phyloP scores from a whole-genome alignment of 2,329 filamentous ascomycete species.

The Penicillium vulpinum region DNA sequence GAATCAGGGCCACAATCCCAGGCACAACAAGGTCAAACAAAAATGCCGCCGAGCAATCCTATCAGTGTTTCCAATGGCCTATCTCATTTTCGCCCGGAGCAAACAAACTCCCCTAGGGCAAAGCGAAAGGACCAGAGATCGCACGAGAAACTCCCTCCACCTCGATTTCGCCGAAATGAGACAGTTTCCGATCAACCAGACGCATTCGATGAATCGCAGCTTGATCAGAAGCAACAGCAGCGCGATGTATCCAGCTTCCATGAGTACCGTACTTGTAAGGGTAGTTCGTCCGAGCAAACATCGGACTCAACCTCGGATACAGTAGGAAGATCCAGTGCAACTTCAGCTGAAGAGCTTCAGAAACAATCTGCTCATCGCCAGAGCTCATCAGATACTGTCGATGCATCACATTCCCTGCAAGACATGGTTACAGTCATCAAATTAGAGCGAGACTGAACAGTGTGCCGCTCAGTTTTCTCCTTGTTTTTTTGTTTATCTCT shows the following conservation, averaged over 20 bases:
- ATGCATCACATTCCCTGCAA: neutral
- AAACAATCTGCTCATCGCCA: no score
- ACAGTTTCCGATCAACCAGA: no score
- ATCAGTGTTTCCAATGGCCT: no score
- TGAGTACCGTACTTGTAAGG: neutral
- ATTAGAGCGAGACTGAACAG: neutral
- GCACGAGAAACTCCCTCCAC: neutral
- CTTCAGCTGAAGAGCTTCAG: neutral
- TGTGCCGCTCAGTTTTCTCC: no score
- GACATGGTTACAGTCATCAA: neutral
- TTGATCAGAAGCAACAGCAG: neutral
- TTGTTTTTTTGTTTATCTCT: neutral
- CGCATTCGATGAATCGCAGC: neutral
- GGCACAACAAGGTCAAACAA: neutral
- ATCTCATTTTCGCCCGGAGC: neutral
- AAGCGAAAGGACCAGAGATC: neutral
- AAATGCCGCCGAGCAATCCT: neutral
- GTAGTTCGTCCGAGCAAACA: neutral
- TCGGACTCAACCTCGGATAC: neutral
- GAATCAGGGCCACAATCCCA: neutral
- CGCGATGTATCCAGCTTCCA: neutral
- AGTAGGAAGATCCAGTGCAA: conserved; percentile 46
- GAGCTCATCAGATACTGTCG: neutral
- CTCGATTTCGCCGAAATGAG: neutral
- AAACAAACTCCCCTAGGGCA: neutral